These are phyloP conservation scores for Hyparrhenia diplandra DNA, from an alignment of 176 grass and related monocot genomes.

Conservation along the genomic window DNA sequence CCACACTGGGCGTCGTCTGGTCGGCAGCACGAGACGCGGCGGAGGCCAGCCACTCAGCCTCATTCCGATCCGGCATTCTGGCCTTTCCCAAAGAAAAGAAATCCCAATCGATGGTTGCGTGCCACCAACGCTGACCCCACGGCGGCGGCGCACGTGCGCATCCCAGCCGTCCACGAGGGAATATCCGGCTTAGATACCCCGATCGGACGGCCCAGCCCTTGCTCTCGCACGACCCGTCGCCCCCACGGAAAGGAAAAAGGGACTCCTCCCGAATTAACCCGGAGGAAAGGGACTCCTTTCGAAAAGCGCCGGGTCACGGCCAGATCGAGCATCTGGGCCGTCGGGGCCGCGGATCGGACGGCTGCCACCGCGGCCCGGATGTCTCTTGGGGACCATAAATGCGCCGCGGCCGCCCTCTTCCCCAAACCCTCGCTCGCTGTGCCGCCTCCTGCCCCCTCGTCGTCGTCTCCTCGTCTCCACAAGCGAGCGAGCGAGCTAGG, in stretches of 20 bases:
- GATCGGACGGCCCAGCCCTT: not conserved
- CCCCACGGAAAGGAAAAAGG: not conserved
- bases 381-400: slow-evolving; percentile 23
- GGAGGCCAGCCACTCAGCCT: not conserved
- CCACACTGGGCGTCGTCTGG: not conserved
- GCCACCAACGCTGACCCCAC: slow-evolving; percentile 9
- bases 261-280: not conserved
- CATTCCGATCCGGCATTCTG: not conserved
- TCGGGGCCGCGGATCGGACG: slow-evolving; percentile 20
- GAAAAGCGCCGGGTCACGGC: not conserved
- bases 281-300: not conserved
- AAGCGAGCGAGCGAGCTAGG: slow-evolving; percentile 14
- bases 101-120: slow-evolving; percentile 11
- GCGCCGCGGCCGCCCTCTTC: not conserved
- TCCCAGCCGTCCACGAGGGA: slow-evolving; percentile 19
- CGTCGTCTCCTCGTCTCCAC: not conserved
- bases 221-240: not conserved
- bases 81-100: not conserved
- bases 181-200: slow-evolving; percentile 11
- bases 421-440: slow-evolving; percentile 21
- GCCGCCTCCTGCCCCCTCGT: slow-evolving; percentile 30
- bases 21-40: not conserved
- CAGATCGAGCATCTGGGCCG: not conserved
- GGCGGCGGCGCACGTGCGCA: not conserved
- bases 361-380: not conserved